These are phyloP conservation scores for Apiospora malaysiana DNA, from an alignment of 2,329 filamentous ascomycete species.

Conservation along the genomic window DNA sequence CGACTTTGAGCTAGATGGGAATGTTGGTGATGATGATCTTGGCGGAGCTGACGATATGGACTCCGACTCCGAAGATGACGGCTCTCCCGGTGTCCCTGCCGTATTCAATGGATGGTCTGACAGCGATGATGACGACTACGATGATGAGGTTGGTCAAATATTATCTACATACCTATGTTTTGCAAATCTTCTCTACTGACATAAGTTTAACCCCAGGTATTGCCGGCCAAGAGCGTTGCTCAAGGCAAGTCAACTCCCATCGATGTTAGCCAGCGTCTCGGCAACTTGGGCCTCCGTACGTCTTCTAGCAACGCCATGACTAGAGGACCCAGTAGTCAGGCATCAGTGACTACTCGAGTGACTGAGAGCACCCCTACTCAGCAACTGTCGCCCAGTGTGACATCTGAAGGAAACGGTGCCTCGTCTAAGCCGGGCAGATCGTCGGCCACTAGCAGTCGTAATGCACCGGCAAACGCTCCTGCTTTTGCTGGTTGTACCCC, in stretches of 20 bases:
- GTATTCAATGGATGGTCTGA: conserved; percentile 17
- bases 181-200: background rate
- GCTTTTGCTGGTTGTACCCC: background rate
- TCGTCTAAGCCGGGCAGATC: background rate
- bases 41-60: conserved; percentile 24
- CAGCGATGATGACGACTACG: conserved; percentile 17
- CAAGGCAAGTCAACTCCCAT: background rate
- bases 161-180: background rate
- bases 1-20: conserved; percentile 17
- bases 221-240: background rate
- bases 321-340: background rate
- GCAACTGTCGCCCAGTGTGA: background rate
- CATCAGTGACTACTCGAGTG: background rate
- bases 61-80: conserved; percentile 18
- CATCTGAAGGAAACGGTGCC: background rate
- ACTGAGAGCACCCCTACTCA: background rate
- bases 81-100: background rate
- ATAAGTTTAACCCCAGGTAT: background rate
- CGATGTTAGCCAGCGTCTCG: background rate
- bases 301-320: background rate
- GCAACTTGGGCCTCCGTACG: background rate
- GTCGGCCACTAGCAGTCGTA: background rate
- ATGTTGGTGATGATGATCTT: conserved; percentile 2
- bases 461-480: background rate
- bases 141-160: background rate